A percentile compares a stretch with the other conserved stretches of the same genome.
phyloP scores from a whole-genome alignment of 768 basidiomycete species.

The Kwoniella europaea region DNA sequence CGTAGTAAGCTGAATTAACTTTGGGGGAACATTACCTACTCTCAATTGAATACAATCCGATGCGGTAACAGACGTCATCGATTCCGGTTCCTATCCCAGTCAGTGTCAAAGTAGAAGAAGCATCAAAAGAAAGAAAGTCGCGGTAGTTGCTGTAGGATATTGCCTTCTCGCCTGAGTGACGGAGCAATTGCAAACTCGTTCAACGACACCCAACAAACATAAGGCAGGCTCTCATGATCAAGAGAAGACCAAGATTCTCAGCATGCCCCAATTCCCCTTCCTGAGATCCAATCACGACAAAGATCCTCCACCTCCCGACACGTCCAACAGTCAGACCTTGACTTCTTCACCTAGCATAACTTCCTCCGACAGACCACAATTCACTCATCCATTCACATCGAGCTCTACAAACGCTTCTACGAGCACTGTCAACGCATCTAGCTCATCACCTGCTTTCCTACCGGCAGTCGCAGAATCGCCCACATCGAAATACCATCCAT shows the following conservation, averaged over 20 bases:
- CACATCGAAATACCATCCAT: slow-evolving; percentile 30
- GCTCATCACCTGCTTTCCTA: background rate
- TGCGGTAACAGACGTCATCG: no score
- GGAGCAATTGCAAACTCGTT: no score
- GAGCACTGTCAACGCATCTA: slow-evolving; percentile 7
- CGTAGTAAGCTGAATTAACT: no score
- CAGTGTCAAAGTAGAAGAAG: no score
- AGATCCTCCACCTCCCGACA: slow-evolving; percentile 1
- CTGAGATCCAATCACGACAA: slow-evolving; percentile 25
- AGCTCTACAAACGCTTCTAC: slow-evolving; percentile 1
- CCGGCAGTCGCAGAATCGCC: slow-evolving; percentile 9
- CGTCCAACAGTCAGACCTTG: background rate
- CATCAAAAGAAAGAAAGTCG: no score
- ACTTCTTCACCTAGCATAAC: background rate
- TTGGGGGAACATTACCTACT: no score
- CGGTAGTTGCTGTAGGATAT: no score
- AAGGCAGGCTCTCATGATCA: background rate
- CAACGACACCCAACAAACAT: no score
- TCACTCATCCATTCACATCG: slow-evolving; percentile 15
- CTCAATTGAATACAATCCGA: no score
- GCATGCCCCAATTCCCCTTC: slow-evolving; percentile 20
- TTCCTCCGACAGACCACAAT: background rate
- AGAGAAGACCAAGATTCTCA: background rate
- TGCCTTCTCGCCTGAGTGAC: no score
- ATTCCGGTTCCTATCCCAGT: no score